Conservation (phyloP, 441 rosid genomes). For the Corymbia calophylla region DNA sequence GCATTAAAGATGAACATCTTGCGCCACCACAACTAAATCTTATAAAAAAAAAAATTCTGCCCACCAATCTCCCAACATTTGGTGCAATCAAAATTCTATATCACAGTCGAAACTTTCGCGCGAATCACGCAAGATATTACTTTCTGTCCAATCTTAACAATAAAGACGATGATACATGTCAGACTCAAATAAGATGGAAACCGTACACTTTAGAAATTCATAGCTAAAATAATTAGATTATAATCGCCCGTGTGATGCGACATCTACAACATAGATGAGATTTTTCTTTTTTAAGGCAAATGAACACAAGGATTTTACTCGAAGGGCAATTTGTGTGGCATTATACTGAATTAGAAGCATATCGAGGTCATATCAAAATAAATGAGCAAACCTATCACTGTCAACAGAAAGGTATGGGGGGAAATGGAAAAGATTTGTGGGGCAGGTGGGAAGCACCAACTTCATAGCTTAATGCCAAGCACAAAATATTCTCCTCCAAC, state of each 20-base stretch:
- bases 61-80: neutral
- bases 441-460: constrained; percentile 6
- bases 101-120: neutral
- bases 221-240: neutral
- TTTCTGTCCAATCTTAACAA: neutral
- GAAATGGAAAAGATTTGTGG: constrained; percentile 12
- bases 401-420: constrained; percentile 5
- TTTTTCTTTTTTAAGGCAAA: neutral
- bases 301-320: neutral
- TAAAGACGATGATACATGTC: neutral
- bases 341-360: neutral
- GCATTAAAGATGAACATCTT: neutral
- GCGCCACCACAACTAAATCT: neutral
- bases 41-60: neutral
- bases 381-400: constrained; percentile 15
- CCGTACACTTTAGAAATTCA: neutral
- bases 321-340: neutral
- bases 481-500: constrained; percentile 19
- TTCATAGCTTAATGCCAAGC: constrained; percentile 7
- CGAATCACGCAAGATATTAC: neutral
- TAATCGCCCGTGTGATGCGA: neutral
- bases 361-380: neutral
- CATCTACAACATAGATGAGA: neutral
- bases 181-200: neutral
- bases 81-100: neutral